A percentile compares a stretch with the other conserved stretches of the same genome.
Evolutionary conservation across 1,139 yeast species (phyloP).

Genomic region (Pichia sp.): DNA sequence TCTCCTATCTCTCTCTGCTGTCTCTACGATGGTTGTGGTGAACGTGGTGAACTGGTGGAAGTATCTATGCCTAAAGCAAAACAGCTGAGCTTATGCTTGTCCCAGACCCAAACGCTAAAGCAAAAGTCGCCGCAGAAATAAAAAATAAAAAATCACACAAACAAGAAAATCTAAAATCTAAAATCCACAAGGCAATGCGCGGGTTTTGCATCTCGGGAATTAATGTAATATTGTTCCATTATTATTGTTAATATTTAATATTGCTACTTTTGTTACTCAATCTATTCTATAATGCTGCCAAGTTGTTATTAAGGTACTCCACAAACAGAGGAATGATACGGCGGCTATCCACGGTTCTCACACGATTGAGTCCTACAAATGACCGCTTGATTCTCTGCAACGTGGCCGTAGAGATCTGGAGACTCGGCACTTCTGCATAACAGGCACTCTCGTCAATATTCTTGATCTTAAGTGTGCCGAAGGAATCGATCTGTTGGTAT

Average conservation of each 20-base stretch:
- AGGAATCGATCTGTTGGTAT: slow-evolving; percentile 50
- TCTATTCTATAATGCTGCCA: slow-evolving; percentile 17
- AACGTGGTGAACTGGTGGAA: background rate
- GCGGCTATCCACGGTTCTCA: slow-evolving; percentile 62
- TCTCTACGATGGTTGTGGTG: background rate
- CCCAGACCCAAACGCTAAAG: background rate
- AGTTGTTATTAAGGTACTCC: slow-evolving; percentile 59
- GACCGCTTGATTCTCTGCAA: slow-evolving; percentile 79
- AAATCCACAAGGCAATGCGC: background rate
- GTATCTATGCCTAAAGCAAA: background rate
- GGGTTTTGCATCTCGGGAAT: background rate
- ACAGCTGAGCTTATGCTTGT: background rate
- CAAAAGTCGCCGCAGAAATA: background rate
- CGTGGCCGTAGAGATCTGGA: slow-evolving; percentile 63
- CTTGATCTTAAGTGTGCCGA: slow-evolving; percentile 39
- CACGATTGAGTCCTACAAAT: slow-evolving; percentile 69
- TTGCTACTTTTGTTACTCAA: no score
- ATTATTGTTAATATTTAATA: no score
- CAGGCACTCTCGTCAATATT: slow-evolving; percentile 27
- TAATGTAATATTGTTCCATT: no score
- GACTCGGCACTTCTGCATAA: slow-evolving; percentile 57
- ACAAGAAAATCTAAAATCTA: background rate
- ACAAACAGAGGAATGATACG: slow-evolving; percentile 68
- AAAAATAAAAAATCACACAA: background rate
- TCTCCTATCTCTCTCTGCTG: background rate